Evolutionary conservation across 148 eudicot genomes (phyloP).

Genomic region (Oxyria digyna): DNA sequence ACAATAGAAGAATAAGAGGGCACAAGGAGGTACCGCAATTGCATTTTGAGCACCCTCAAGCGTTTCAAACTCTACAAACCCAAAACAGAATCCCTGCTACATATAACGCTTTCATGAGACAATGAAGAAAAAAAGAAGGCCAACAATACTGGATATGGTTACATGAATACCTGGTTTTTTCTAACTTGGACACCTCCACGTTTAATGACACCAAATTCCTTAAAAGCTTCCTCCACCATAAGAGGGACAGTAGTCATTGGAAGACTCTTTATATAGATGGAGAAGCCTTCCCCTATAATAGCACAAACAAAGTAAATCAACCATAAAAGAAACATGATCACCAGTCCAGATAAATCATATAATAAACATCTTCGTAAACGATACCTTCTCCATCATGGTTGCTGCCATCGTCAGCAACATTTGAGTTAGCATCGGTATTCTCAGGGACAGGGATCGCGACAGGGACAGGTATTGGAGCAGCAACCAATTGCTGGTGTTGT

Average conservation of each 20-base stretch:
- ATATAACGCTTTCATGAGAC: not conserved
- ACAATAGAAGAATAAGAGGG: not conserved
- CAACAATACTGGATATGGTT: not conserved
- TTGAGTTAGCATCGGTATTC: slow-evolving; percentile 19
- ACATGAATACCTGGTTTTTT: slow-evolving; percentile 36
- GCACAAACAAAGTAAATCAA: slow-evolving; percentile 1
- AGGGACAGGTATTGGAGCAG: slow-evolving; percentile 19
- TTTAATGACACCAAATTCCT: slow-evolving; percentile 67
- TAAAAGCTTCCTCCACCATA: slow-evolving; percentile 53
- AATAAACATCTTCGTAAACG: not conserved
- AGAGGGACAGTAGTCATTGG: slow-evolving; percentile 39
- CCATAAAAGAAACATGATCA: not conserved
- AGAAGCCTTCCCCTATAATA: slow-evolving; percentile 52
- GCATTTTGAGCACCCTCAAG: slow-evolving; percentile 60
- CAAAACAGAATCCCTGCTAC: slow-evolving; percentile 57
- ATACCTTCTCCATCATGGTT: slow-evolving; percentile 57
- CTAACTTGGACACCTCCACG: slow-evolving; percentile 74
- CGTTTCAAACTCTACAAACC: slow-evolving; percentile 89
- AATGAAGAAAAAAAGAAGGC: not conserved
- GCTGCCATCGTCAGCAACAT: slow-evolving; percentile 35
- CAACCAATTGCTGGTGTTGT: slow-evolving; percentile 29
- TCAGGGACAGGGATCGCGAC: too few species aligned
- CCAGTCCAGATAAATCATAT: too few species aligned
- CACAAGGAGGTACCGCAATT: slow-evolving; percentile 45
- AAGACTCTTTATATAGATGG: slow-evolving; percentile 62